These are phyloP conservation scores for Cercospora brassicicola DNA, from an alignment of 2,329 filamentous ascomycete genomes.

Conservation along the genomic window DNA sequence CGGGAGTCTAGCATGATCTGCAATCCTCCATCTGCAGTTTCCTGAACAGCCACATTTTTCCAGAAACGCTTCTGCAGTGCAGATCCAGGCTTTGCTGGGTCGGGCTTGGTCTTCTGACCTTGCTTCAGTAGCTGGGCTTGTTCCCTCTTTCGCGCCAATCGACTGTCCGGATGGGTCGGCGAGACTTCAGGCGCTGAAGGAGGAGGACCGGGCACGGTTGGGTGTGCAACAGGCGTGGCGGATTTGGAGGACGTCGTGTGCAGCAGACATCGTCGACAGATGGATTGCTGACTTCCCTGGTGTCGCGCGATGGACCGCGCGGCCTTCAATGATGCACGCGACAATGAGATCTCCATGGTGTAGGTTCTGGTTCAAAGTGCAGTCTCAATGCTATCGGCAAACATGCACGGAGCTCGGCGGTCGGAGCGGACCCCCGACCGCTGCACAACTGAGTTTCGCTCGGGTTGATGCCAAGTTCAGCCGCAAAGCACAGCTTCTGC, in stretches of 20 bases:
- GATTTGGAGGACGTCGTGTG: conserved; percentile 46
- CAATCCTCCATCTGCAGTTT: conserved; percentile 60
- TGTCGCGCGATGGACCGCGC: conserved; percentile 38
- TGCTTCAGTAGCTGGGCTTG: conserved; percentile 53
- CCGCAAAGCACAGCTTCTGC: not conserved
- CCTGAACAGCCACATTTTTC: conserved; percentile 74
- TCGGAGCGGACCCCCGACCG: not conserved
- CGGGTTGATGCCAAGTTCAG: not conserved
- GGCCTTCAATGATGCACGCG: conserved; percentile 25
- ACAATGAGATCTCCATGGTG: conserved; percentile 26
- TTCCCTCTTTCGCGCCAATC: conserved; percentile 51
- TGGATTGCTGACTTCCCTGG: conserved; percentile 14
- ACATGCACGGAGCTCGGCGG: not conserved
- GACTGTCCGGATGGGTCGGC: conserved; percentile 50
- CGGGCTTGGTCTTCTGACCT: conserved; percentile 46
- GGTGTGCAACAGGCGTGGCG: conserved; percentile 58
- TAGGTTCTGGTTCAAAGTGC: not conserved
- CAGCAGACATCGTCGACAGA: conserved; percentile 44
- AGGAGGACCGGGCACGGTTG: conserved; percentile 61
- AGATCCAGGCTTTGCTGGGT: conserved; percentile 48
- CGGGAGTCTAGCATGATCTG: conserved; percentile 75
- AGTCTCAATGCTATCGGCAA: not conserved
- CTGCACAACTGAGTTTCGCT: not conserved
- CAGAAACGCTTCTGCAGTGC: conserved; percentile 76
- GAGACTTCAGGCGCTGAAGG: conserved; percentile 57